phyloP scores from a whole-genome alignment of 2,329 filamentous ascomycete species.

The Beauveria varroae region DNA sequence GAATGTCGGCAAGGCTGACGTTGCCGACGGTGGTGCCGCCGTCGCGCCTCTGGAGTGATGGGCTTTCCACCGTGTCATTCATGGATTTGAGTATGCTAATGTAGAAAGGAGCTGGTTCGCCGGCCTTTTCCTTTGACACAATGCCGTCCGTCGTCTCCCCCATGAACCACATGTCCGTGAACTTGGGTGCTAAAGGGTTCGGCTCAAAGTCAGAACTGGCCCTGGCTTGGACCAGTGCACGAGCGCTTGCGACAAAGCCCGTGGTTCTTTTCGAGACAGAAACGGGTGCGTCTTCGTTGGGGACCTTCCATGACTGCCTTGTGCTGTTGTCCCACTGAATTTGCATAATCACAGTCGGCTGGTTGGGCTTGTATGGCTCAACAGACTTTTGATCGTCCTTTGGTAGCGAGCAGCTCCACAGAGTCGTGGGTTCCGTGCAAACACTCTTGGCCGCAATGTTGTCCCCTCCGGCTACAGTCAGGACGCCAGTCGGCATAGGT shows the following conservation, averaged over 20 bases:
- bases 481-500: constrained; percentile 74
- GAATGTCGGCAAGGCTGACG: constrained; percentile 29
- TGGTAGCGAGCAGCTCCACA: constrained; percentile 84
- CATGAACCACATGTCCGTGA: constrained; percentile 69
- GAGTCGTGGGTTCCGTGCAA: constrained; percentile 63
- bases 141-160: constrained; percentile 80
- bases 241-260: constrained; percentile 19
- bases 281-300: constrained; percentile 29
- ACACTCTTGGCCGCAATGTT: constrained; percentile 55
- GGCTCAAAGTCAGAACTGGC: constrained; percentile 33
- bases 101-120: constrained; percentile 84
- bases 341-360: constrained; percentile 74
- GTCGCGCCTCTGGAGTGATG: constrained; percentile 20
- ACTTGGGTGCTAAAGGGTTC: constrained; percentile 49
- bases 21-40: constrained; percentile 15
- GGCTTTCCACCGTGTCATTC: constrained; percentile 24
- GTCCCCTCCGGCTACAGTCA: constrained; percentile 69
- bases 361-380: constrained; percentile 54
- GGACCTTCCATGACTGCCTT: constrained; percentile 40
- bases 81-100: constrained; percentile 59
- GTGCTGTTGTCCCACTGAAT: constrained; percentile 65
- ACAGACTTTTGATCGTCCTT: constrained; percentile 65
- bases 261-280: constrained; percentile 19
- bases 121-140: constrained; percentile 58
- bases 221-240: constrained; percentile 17